Base-by-base conservation (phyloP, 306 rosid species). In the Prosopis cineraria region DNA sequence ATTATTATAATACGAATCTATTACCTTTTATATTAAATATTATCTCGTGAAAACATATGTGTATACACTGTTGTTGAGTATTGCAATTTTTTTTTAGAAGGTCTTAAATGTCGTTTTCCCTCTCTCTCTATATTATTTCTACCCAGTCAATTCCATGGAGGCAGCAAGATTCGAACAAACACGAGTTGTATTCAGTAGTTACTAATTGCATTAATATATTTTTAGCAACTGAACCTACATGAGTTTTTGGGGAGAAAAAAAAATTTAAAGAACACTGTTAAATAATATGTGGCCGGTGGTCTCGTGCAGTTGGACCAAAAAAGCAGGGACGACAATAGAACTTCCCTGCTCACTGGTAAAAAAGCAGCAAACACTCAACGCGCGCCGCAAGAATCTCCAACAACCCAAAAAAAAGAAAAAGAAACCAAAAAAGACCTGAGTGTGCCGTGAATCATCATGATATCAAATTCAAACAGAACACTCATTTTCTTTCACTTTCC, bases 311-410 rank as follows among this genome's bases (percentile, higher is more conserved):
- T 25, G 65, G 36, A 58, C 36, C 30, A 20, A 48, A 20, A 33
- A 29, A n/a, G n/a, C n/a, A n/a, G n/a, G n/a, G 22, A 62, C 0
- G 48, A 63, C 45, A 13, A 1, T 6, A 48, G 39, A 36, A 36
- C 73, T 33, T 69, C 3, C 70, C 39, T n/a, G 6, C 40, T 43
- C 75, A 56, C 48, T 68, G 20, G 59, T 69, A 6, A 27, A 47
- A 70, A 43, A 59, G 40, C 47, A 59, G 25, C 69, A 33, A 40
- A 69, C 14, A 30, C 52, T n/a, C 22, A 40, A 45, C 44, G 48
- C 36, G 44, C 9, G 48, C 62, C n/a, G 47, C 47, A 20, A 69
- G 81, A 78, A 78, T 70, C 76, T 64, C 6, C 3, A 12, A 4
- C 3, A 31, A 4, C 3, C 3, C 2, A 31, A 31, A 31, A 3